Conservation (phyloP, 208 protist genomes). For the Trypanosoma scelopori region DNA sequence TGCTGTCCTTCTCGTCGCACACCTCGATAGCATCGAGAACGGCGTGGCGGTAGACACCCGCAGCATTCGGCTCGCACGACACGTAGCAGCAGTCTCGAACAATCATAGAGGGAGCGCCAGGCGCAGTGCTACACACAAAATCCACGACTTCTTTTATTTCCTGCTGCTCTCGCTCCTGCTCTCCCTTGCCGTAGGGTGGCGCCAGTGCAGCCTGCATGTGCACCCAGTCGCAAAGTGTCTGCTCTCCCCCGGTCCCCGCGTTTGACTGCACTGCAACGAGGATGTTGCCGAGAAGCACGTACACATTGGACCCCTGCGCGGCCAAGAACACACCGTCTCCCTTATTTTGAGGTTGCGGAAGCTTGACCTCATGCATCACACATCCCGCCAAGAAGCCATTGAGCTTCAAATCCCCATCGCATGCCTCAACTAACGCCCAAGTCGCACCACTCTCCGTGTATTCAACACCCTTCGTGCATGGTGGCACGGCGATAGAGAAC, state of each 20-base stretch:
- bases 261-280: constrained; percentile 6
- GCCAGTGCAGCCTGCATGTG: constrained; percentile 5
- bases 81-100: constrained; percentile 39
- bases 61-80: background rate
- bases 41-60: constrained; percentile 23
- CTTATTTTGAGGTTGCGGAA: background rate
- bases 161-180: background rate
- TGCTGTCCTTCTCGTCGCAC: background rate
- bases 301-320: constrained; percentile 2
- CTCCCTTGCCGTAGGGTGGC: background rate
- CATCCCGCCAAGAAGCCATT: background rate
- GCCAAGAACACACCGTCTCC: constrained; percentile 1
- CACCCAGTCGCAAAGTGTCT: constrained; percentile 23
- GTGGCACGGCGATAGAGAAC: background rate
- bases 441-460: constrained; percentile 7
- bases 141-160: constrained; percentile 14
- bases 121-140: background rate
- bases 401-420: constrained; percentile 5
- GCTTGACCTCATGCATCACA: constrained; percentile 7
- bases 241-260: background rate
- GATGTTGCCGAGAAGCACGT: constrained; percentile 10
- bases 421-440: background rate
- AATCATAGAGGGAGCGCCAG: constrained; percentile 6
- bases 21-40: constrained; percentile 28
- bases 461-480: background rate